Conservation (phyloP, 2,329 filamentous ascomycete species). For the Orbilia blumenaviensis region DNA sequence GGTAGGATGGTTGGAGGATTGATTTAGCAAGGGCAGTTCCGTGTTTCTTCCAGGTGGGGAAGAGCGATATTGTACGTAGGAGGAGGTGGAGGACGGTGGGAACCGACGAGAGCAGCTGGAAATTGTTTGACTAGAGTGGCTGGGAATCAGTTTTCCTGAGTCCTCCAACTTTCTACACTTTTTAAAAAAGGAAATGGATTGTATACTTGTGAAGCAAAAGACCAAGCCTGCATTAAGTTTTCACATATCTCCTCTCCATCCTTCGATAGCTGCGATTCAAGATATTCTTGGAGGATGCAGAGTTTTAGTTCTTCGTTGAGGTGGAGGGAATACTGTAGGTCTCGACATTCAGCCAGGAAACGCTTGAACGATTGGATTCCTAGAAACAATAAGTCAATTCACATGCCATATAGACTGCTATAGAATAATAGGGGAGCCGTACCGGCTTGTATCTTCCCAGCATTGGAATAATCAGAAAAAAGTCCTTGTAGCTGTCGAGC, state of each 20-base stretch:
- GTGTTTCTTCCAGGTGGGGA: conserved; percentile 77
- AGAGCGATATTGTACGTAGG: conserved; percentile 77
- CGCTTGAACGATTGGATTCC: conserved; percentile 56
- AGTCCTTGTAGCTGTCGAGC: conserved; percentile 42
- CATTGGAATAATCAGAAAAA: conserved; percentile 48
- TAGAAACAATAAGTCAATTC: conserved; percentile 15
- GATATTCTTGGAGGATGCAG: conserved; percentile 74
- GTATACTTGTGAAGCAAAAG: conserved; percentile 75
- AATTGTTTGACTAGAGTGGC: conserved; percentile 69
- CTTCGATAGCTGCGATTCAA: conserved; percentile 68
- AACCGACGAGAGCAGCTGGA: conserved; percentile 80
- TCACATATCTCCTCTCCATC: conserved; percentile 72
- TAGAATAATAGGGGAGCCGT: not conserved
- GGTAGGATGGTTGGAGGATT: conserved; percentile 79
- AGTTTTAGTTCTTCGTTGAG: conserved; percentile 57
- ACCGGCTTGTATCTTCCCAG: conserved; percentile 39
- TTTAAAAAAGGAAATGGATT: not conserved
- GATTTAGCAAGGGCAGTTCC: conserved; percentile 82
- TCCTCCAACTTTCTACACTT: no score
- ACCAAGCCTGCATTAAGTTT: conserved; percentile 89
- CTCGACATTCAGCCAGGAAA: conserved; percentile 54
- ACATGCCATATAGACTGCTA: not conserved
- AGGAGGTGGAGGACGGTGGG: conserved; percentile 83
- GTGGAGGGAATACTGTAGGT: conserved; percentile 41
- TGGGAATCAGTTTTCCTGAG: conserved; percentile 9